Evolutionary conservation across 441 rosid species (phyloP).

Genomic region (Erysimum cheiri): DNA sequence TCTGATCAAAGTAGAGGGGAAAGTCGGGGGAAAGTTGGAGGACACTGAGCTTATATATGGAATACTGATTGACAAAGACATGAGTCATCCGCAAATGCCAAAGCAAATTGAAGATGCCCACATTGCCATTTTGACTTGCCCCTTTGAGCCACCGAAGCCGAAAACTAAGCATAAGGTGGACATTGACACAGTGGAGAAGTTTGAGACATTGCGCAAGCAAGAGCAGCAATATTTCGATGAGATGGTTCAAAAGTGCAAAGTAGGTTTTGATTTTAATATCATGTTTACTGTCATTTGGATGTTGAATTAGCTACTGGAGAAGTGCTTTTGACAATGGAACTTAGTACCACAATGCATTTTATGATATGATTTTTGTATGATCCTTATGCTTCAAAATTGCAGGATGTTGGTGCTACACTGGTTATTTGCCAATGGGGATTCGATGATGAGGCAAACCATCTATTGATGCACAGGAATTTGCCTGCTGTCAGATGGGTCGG

Average conservation of each 20-base stretch:
- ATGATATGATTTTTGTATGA: not conserved
- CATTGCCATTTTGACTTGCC: constrained; percentile 96
- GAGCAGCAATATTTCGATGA: constrained; percentile 95
- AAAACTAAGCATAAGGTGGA: constrained; percentile 99
- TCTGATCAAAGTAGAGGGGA: constrained; percentile 94
- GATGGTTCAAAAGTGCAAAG: constrained; percentile 99
- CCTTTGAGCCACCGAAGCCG: constrained; percentile 98
- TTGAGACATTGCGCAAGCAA: constrained; percentile 85
- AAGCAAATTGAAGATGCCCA: constrained; percentile 88
- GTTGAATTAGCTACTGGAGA: not conserved
- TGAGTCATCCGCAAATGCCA: constrained; percentile 99
- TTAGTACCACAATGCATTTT: not conserved
- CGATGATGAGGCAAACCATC: constrained; percentile 98
- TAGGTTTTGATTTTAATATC: not conserved
- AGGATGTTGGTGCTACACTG: constrained; percentile 98
- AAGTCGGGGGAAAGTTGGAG: constrained; percentile 92
- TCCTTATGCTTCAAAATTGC: constrained; percentile 31
- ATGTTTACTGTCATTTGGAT: not conserved
- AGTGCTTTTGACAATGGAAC: not conserved
- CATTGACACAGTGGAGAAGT: constrained; percentile 95
- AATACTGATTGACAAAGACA: constrained; percentile 87
- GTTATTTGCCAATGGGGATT: constrained; percentile 99
- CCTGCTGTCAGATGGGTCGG: constrained; percentile 99
- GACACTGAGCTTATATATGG: constrained; percentile 91
- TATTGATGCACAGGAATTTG: constrained; percentile 89